Conservation (phyloP, 2,329 filamentous ascomycete genomes). For the Trichoderma sp. region DNA sequence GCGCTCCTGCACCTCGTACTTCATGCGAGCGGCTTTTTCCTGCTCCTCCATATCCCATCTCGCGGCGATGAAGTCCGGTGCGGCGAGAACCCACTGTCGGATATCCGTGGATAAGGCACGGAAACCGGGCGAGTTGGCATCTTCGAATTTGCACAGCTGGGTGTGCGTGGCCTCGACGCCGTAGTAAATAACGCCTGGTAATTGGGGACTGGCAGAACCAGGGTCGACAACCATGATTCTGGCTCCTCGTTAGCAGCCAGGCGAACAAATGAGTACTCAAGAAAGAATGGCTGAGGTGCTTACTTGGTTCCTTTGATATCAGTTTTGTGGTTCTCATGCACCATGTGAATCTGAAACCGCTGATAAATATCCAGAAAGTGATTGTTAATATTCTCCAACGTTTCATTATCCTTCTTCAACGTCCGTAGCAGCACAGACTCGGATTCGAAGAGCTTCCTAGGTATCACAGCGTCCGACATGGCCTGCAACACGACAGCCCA, state of each 20-base stretch:
- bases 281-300: conserved; percentile 21
- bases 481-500: conserved; percentile 66
- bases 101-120: conserved; percentile 48
- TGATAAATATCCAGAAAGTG: conserved; percentile 69
- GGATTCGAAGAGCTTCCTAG: conserved; percentile 63
- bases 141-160: conserved; percentile 69
- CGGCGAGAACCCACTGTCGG: conserved; percentile 51
- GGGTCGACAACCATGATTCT: conserved; percentile 65
- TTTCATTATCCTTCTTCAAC: conserved; percentile 71
- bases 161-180: conserved; percentile 73
- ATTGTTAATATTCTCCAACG: conserved; percentile 68
- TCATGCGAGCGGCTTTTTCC: conserved; percentile 44
- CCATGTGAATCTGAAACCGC: conserved; percentile 71
- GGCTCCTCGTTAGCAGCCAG: not conserved
- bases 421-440: conserved; percentile 66
- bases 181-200: conserved; percentile 68
- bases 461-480: conserved; percentile 63
- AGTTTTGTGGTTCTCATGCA: conserved; percentile 70
- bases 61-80: conserved; percentile 50
- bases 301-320: conserved; percentile 61
- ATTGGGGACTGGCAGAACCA: conserved; percentile 63
- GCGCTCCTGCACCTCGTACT: conserved; percentile 45
- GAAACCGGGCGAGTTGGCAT: conserved; percentile 63
- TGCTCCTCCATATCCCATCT: conserved; percentile 61
- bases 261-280: too few species aligned